Conservation (phyloP, 495 filamentous ascomycete species). For the Lasiosphaeria miniovina region DNA sequence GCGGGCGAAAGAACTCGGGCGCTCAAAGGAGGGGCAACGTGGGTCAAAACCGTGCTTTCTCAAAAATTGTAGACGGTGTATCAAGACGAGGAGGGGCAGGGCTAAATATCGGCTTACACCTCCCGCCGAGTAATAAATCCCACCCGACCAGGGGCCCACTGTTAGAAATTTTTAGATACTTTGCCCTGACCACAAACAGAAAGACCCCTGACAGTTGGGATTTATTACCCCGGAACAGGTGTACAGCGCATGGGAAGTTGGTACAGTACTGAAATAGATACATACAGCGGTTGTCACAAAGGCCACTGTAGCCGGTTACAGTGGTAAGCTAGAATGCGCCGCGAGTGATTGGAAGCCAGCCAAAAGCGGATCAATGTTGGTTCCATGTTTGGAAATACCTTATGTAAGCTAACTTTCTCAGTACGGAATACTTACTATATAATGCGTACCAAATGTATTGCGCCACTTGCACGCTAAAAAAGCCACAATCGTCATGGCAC, state of each 20-base stretch:
- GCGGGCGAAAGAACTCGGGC: slow-evolving; percentile 3
- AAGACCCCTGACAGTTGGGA: too few species aligned
- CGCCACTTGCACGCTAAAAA: too few species aligned
- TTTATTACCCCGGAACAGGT: too few species aligned
- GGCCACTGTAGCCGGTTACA: slow-evolving; percentile 1
- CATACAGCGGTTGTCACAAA: not conserved
- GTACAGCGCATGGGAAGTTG: not conserved
- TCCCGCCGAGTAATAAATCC: not conserved
- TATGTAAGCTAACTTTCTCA: not conserved
- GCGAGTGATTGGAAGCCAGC: slow-evolving; percentile 10
- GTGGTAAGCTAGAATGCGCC: slow-evolving; percentile 24
- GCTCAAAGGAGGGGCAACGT: slow-evolving; percentile 21
- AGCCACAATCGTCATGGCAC: too few species aligned
- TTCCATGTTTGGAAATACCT: not conserved
- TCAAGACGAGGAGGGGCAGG: slow-evolving; percentile 17
- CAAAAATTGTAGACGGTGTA: slow-evolving; percentile 15
- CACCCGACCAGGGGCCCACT: not conserved
- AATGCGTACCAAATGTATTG: too few species aligned
- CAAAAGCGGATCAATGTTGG: too few species aligned
- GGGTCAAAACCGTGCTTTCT: slow-evolving; percentile 17
- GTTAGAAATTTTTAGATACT: not conserved
- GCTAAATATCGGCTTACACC: slow-evolving; percentile 10
- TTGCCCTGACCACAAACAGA: too few species aligned
- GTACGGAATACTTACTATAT: too few species aligned
- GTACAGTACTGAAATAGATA: too few species aligned